These are phyloP conservation scores for Rhipidocladum racemiflorum DNA, from an alignment of 176 grass and related monocot genomes.

Conservation along the genomic window DNA sequence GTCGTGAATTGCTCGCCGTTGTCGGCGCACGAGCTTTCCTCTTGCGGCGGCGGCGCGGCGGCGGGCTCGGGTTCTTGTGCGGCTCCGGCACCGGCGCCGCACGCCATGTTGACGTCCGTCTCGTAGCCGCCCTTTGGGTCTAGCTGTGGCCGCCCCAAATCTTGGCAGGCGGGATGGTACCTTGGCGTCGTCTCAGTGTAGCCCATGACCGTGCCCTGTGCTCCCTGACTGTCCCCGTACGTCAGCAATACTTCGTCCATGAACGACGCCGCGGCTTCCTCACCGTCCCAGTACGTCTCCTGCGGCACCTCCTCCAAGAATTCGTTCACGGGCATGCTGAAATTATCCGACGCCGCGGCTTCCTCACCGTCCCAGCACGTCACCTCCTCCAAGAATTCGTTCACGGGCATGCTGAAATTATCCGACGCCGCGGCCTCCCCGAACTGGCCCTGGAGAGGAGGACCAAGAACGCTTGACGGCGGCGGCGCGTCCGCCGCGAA, in stretches of 20 bases:
- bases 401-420: not conserved
- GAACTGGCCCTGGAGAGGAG: not conserved
- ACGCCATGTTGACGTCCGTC: too few relatives aligned
- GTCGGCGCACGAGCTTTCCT: too few relatives aligned
- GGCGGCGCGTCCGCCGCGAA: not conserved
- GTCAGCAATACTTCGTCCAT: not conserved
- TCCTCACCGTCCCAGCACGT: too few relatives aligned
- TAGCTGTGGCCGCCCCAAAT: too few relatives aligned
- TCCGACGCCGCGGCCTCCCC: not conserved
- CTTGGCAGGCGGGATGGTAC: too few relatives aligned
- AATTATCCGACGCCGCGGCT: not conserved
- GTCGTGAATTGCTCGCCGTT: too few relatives aligned
- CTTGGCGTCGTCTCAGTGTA: too few relatives aligned
- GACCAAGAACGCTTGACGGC: not conserved
- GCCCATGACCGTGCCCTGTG: too few relatives aligned
- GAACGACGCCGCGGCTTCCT: not conserved
- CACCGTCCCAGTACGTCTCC: too few relatives aligned
- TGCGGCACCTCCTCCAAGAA: not conserved
- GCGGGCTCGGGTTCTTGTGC: not conserved
- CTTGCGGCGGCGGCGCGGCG: not conserved
- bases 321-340: not conserved
- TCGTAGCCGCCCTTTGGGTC: too few relatives aligned
- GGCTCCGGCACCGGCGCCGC: not conserved
- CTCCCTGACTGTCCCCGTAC: too few relatives aligned
- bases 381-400: not conserved